These are phyloP conservation scores for Apiotrichum akiyoshidainum DNA, from an alignment of 1,284 basidiomycete species.

Conservation along the genomic window DNA sequence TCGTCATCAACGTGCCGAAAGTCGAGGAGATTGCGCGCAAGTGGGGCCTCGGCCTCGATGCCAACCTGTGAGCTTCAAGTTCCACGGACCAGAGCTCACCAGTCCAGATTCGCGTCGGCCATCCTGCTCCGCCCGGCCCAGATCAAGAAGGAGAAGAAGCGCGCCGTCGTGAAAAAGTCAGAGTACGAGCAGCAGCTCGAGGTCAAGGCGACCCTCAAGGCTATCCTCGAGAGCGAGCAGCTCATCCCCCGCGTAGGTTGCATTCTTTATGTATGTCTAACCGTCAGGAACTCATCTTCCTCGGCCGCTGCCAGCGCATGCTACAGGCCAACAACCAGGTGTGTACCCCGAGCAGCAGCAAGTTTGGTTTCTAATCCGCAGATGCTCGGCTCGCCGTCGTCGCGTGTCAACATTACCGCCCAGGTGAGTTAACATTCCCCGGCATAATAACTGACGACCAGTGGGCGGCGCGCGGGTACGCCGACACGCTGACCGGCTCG, in stretches of 20 bases:
- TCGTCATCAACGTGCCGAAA: conserved; percentile 64
- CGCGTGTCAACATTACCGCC: conserved; percentile 79
- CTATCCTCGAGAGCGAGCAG: conserved; percentile 55
- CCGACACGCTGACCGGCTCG: conserved; percentile 58
- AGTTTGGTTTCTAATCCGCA: conserved; percentile 53
- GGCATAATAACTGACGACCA: conserved; percentile 17
- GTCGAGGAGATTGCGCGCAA: conserved; percentile 62
- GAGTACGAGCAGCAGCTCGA: conserved; percentile 53
- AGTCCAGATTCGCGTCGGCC: conserved; percentile 50
- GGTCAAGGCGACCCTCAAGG: conserved; percentile 53
- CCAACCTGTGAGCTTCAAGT: conserved; percentile 63
- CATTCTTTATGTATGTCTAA: not conserved
- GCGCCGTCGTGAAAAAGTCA: conserved; percentile 25
- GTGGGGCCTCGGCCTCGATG: conserved; percentile 73
- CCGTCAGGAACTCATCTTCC: conserved; percentile 70
- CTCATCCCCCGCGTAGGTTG: conserved; percentile 51
- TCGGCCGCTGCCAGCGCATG: conserved; percentile 75
- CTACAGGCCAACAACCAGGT: conserved; percentile 58
- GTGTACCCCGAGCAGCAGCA: too few species aligned
- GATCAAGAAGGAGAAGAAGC: conserved; percentile 35
- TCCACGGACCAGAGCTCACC: too few species aligned
- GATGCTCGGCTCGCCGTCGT: conserved; percentile 75
- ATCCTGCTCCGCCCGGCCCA: conserved; percentile 49
- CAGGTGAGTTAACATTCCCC: conserved; percentile 41
- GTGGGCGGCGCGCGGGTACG: conserved; percentile 52